Conservation (phyloP, 805 yeast species). For the Saturnispora silvae region DNA sequence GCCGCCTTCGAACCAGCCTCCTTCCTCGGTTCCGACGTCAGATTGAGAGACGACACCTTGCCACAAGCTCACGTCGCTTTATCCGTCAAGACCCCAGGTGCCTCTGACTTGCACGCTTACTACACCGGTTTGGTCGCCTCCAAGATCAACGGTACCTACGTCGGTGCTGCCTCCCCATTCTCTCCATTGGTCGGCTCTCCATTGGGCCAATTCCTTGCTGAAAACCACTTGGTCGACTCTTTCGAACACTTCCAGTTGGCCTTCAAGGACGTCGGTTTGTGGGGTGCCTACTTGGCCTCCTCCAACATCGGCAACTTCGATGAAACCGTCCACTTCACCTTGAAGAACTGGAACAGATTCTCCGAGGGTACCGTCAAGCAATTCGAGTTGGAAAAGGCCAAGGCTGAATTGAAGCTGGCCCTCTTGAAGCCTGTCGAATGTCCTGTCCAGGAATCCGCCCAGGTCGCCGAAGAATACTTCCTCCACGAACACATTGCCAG, state of each 20-base stretch:
- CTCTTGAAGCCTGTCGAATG: constrained; percentile 37
- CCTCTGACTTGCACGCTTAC: constrained; percentile 47
- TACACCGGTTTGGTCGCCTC: constrained; percentile 68
- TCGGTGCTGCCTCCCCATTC: constrained; percentile 43
- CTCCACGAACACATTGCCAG: constrained; percentile 54
- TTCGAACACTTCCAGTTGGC: constrained; percentile 63
- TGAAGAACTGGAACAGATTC: constrained; percentile 84
- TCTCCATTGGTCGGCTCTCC: constrained; percentile 55
- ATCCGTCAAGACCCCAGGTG: constrained; percentile 65
- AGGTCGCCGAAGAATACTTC: constrained; percentile 48
- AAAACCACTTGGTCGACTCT: constrained; percentile 62
- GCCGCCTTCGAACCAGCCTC: constrained; percentile 40
- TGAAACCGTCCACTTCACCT: constrained; percentile 69
- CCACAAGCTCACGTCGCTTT: constrained; percentile 72
- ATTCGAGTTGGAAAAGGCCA: constrained; percentile 70
- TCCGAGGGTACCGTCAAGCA: constrained; percentile 58
- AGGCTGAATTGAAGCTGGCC: constrained; percentile 57
- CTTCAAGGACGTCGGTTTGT: constrained; percentile 69
- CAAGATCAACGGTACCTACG: constrained; percentile 44
- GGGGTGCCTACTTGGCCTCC: constrained; percentile 69
- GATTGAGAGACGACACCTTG: constrained; percentile 80
- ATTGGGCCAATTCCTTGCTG: constrained; percentile 57
- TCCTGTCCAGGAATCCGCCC: constrained; percentile 32
- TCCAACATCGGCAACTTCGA: constrained; percentile 52
- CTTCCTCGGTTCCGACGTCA: constrained; percentile 78